Evolutionary conservation across 73 alveolate species (phyloP), one percentile per base, ranked within the genome.

Genomic region (Paraurostyla sp.): DNA sequence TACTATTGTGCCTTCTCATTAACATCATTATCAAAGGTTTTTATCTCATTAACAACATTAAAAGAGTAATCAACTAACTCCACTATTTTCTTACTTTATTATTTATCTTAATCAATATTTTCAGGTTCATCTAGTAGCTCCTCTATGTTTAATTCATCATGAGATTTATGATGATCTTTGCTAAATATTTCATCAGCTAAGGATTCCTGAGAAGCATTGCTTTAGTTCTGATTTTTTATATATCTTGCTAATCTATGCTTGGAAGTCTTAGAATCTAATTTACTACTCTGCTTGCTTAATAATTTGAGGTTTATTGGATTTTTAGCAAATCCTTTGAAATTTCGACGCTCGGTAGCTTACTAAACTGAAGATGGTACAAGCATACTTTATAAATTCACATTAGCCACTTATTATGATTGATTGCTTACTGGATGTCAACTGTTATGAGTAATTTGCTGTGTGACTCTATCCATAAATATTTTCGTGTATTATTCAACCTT

Each of bases 401-500:
- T n/a, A n/a, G n/a, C n/a, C n/a, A n/a, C n/a, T n/a, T n/a, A n/a
- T n/a, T n/a, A n/a, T n/a, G n/a, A n/a, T n/a, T n/a, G n/a, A n/a
- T n/a, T n/a, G n/a, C n/a, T n/a, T n/a, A n/a, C n/a, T n/a, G n/a
- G n/a, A n/a, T n/a, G n/a, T 23, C 48, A 20, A 20, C 9, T 7
- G 9, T 2, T 27, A 30, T 59, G 82, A n/a, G 15, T 65, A 35
- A 65, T 65, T 22, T 65, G 41, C 16, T 56, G 42, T 4, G 45
- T 73, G 15, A 73, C 87, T 33, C 49, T 73, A 18, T 42, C 41
- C n/a, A 73, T 2, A 27, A 73, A 73, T 27, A 43, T 3, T 2
- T 42, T n/a, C 0, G 87, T 23, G 29, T 73, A 73, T 45, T 73
- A 50, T 50, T 73, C 87, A 25, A 73, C 87, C 46, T 50, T 50